Evolutionary conservation across 768 basidiomycete genomes (phyloP).

Genomic region (Stropharia rugosoannulata): DNA sequence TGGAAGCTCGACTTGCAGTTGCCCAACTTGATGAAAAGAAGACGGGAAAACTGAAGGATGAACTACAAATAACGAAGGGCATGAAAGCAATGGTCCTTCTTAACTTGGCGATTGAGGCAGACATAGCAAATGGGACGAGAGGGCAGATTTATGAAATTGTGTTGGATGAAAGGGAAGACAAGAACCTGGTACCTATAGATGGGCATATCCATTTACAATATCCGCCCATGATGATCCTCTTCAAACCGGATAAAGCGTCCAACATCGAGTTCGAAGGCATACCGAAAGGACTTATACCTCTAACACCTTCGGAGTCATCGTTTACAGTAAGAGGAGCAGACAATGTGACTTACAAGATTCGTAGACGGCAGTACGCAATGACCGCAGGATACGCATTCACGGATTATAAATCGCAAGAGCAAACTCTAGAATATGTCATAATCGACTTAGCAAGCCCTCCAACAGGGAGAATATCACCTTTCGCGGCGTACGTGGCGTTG

Average conservation of each 20-base stretch:
- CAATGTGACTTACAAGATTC: slow-evolving; percentile 1
- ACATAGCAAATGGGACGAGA: slow-evolving; percentile 38
- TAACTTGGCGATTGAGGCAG: slow-evolving; percentile 36
- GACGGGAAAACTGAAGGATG: slow-evolving; percentile 18
- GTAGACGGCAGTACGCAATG: slow-evolving; percentile 28
- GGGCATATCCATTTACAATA: slow-evolving; percentile 20
- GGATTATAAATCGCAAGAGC: slow-evolving; percentile 40
- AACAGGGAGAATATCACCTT: slow-evolving; percentile 22
- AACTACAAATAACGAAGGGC: slow-evolving; percentile 28
- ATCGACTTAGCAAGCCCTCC: slow-evolving; percentile 36
- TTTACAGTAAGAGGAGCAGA: slow-evolving; percentile 16
- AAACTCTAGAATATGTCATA: slow-evolving; percentile 31
- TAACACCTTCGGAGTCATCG: background rate
- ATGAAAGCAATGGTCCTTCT: slow-evolving; percentile 31
- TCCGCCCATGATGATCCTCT: slow-evolving; percentile 29
- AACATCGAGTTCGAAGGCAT: slow-evolving; percentile 2
- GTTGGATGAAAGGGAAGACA: slow-evolving; percentile 28
- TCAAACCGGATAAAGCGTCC: slow-evolving; percentile 24
- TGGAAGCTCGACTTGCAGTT: background rate
- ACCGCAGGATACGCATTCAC: slow-evolving; percentile 38
- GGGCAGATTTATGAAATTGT: slow-evolving; percentile 32
- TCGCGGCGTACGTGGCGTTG: slow-evolving; percentile 33
- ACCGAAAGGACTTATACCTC: slow-evolving; percentile 6
- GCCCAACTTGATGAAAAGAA: slow-evolving; percentile 6
- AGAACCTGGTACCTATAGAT: background rate